These are phyloP conservation scores for Francoa sonchifolia DNA, from an alignment of 441 rosid species.

Conservation along the genomic window DNA sequence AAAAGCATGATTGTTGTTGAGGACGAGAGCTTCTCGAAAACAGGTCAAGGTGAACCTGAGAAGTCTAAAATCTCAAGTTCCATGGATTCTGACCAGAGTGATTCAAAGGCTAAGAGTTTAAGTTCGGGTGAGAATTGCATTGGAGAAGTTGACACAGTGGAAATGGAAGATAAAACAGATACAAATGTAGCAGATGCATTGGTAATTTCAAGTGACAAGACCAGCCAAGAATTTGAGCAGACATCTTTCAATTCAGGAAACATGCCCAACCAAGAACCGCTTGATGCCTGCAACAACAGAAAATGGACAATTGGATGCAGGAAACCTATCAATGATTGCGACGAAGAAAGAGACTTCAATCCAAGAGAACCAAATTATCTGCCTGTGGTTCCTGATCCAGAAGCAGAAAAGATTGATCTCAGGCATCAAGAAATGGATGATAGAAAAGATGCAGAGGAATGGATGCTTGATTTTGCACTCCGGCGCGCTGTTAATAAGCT, in stretches of 20 bases:
- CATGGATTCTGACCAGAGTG: constrained; percentile 13
- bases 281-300: constrained; percentile 11
- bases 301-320: too few species aligned
- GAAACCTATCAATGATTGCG: constrained; percentile 70
- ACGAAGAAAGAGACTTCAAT: constrained; percentile 48
- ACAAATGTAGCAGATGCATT: constrained; percentile 14
- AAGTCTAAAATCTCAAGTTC: constrained; percentile 8
- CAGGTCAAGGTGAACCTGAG: constrained; percentile 13
- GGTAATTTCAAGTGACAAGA: constrained; percentile 6
- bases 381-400: constrained; percentile 28
- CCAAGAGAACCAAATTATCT: constrained; percentile 38
- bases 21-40: constrained; percentile 13
- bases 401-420: constrained; percentile 51
- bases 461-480: constrained; percentile 86
- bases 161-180: constrained; percentile 15
- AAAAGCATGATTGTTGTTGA: constrained; percentile 6
- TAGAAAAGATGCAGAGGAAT: constrained; percentile 60
- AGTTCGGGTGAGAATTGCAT: constrained; percentile 5
- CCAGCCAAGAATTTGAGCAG: constrained; percentile 2
- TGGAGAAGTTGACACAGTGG: constrained; percentile 18
- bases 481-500: constrained; percentile 64
- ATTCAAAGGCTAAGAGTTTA: constrained; percentile 4
- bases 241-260: constrained; percentile 13
- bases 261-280: constrained; percentile 21
- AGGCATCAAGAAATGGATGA: constrained; percentile 51